Base-by-base conservation (phyloP, 108 stramenopile genomes). In the Pseudonitzschia multistriata region DNA sequence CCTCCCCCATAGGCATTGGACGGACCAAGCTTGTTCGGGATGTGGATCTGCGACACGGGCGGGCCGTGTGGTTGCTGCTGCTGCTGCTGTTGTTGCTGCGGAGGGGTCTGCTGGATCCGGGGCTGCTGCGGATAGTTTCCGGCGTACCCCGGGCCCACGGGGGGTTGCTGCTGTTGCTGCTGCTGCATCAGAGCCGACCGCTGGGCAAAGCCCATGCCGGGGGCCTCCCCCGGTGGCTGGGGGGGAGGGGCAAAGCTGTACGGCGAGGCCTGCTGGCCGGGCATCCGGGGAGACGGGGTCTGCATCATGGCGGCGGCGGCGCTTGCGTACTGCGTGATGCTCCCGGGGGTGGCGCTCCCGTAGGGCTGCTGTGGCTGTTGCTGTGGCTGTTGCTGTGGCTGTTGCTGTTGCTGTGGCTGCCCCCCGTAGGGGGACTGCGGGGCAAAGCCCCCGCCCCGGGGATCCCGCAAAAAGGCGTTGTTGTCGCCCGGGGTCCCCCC, bases 301-400 rank as follows among this genome's bases (percentile, higher is more conserved):
- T 71, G 27, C 29, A 30, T 55, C 29, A 30, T 30, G 27, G 48
- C 35, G 11, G n/a, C 29, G 24, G 64, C 15, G 11, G 77, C 53
- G 21, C 55, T 62, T 17, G 78, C 78, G 67, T 62, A 79, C 7
- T 72, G 71, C 5, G 78, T 71, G 65, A 79, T 79, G 48, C 78
- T 79, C 39, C 78, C 78, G 42, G 42, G 42, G 42, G 42, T 45
- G 42, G 3, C n/a, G n/a, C n/a, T 25, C 56, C n/a, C n/a, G n/a
- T n/a, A n/a, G 10, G 7, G 40, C 13, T 52, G 50, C 1, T 25
- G 50, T 52, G 10, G 22, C 50, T 19, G 50, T n/a, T 10, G 48
- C 53, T 74, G 74, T 36, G 54, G 67, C 25, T 68, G 67, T 37
- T 55, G 50, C 39, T 68, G 67, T 35, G 15, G 59, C 30, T 60